Percentiles rank a stretch among this genome's conserved stretches.
Conservation (phyloP, 208 protist species). For the Willaertia magna region DNA sequence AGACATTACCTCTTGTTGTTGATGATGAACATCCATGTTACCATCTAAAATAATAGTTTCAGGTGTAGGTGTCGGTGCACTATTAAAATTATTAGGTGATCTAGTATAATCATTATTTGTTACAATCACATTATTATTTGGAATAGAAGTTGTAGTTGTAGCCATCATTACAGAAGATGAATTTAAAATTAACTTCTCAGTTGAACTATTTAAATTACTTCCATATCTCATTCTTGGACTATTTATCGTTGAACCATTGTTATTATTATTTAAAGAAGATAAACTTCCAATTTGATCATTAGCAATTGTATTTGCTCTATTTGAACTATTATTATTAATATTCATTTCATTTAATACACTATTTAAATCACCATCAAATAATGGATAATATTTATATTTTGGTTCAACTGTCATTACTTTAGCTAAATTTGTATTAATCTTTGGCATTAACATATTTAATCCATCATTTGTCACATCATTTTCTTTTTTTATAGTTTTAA, state of each 20-base stretch:
- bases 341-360: neutral
- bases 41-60: neutral
- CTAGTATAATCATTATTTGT: too few relatives aligned
- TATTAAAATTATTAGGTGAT: too few relatives aligned
- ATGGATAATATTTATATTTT: neutral
- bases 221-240: too few relatives aligned
- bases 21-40: neutral
- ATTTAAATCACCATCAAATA: neutral
- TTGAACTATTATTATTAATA: too few relatives aligned
- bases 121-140: too few relatives aligned
- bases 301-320: neutral
- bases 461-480: neutral
- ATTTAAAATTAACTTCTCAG: neutral
- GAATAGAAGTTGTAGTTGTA: too few relatives aligned
- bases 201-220: neutral
- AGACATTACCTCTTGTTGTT: too few relatives aligned
- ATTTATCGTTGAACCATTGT: too few relatives aligned
- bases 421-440: neutral
- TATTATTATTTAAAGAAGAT: neutral
- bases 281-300: neutral
- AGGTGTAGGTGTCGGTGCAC: too few relatives aligned
- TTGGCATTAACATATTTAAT: too few relatives aligned
- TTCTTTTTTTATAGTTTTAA: neutral
- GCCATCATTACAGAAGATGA: too few relatives aligned
- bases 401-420: neutral